Evolutionary conservation across 1,284 basidiomycete species (phyloP).

Genomic region (Marasmius tenuissimus): DNA sequence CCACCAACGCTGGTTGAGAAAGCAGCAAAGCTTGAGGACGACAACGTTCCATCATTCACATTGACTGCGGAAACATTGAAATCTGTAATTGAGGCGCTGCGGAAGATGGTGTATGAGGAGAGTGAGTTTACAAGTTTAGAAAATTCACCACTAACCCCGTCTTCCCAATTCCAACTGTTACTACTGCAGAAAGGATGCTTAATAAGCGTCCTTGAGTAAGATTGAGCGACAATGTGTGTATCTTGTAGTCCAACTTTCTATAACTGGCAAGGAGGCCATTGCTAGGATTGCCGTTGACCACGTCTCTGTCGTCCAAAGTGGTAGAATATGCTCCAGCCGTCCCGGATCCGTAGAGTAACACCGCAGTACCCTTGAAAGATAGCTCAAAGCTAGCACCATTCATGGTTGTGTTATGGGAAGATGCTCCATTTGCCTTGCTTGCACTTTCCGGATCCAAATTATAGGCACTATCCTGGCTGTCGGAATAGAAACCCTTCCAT

Average conservation of each 20-base stretch:
- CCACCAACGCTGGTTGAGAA: slow-evolving; percentile 14
- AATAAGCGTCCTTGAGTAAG: slow-evolving; percentile 12
- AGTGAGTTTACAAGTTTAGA: not conserved
- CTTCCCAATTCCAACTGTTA: slow-evolving; percentile 3
- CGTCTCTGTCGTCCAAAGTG: slow-evolving; percentile 12
- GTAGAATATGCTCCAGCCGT: slow-evolving; percentile 19
- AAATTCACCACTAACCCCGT: not conserved
- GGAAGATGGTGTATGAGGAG: not conserved
- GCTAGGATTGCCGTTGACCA: slow-evolving; percentile 9
- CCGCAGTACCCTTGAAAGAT: slow-evolving; percentile 15
- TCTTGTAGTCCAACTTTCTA: slow-evolving; percentile 10
- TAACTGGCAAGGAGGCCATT: slow-evolving; percentile 17
- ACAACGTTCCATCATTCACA: slow-evolving; percentile 9
- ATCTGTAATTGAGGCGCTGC: slow-evolving; percentile 6
- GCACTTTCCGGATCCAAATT: slow-evolving; percentile 13
- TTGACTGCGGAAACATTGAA: slow-evolving; percentile 10
- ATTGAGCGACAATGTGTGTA: slow-evolving; percentile 17
- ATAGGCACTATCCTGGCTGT: slow-evolving; percentile 13
- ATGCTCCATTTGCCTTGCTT: slow-evolving; percentile 15
- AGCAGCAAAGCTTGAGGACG: slow-evolving; percentile 1
- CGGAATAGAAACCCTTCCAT: slow-evolving; percentile 16
- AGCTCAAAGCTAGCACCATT: slow-evolving; percentile 16
- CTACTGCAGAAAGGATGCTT: slow-evolving; percentile 9
- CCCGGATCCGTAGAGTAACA: slow-evolving; percentile 17
- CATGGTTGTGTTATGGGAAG: slow-evolving; percentile 13